Percentiles rank a stretch among this genome's conserved stretches.
Evolutionary conservation across 1,284 basidiomycete genomes (phyloP).

Genomic region (Malassezia dermatis): DNA sequence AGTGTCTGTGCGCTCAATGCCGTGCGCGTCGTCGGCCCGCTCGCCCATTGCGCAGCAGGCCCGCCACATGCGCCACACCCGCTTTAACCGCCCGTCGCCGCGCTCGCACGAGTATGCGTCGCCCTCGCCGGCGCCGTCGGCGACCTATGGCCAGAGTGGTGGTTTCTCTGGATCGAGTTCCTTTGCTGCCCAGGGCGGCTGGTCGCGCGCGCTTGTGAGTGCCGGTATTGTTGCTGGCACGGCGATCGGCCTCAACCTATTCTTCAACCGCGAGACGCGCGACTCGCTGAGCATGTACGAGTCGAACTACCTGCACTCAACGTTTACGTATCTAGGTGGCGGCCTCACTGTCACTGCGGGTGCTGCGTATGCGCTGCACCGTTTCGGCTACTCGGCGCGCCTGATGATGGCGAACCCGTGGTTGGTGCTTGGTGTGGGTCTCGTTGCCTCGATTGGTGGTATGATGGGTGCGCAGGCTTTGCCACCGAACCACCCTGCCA

Average conservation of each 20-base stretch:
- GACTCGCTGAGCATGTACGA: conserved; percentile 25
- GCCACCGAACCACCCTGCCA: conserved; percentile 46
- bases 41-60: conserved; percentile 11
- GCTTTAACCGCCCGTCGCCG: conserved; percentile 7
- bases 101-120: not conserved
- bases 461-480: conserved; percentile 48
- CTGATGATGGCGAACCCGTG: conserved; percentile 76
- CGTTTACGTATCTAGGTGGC: conserved; percentile 73
- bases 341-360: conserved; percentile 67
- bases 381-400: conserved; percentile 61
- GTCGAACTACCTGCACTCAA: conserved; percentile 60
- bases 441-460: conserved; percentile 53
- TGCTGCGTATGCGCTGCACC: conserved; percentile 68
- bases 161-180: not conserved
- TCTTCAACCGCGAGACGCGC: conserved; percentile 45
- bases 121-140: not conserved
- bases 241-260: conserved; percentile 40
- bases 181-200: conserved; percentile 23
- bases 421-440: conserved; percentile 68
- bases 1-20: not conserved
- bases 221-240: conserved; percentile 42
- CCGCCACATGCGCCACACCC: conserved; percentile 14
- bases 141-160: not conserved
- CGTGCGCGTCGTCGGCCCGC: not conserved
- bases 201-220: conserved; percentile 32